These are phyloP conservation scores for Balakata baccata DNA, from an alignment of 345 rosid genomes.

Conservation along the genomic window DNA sequence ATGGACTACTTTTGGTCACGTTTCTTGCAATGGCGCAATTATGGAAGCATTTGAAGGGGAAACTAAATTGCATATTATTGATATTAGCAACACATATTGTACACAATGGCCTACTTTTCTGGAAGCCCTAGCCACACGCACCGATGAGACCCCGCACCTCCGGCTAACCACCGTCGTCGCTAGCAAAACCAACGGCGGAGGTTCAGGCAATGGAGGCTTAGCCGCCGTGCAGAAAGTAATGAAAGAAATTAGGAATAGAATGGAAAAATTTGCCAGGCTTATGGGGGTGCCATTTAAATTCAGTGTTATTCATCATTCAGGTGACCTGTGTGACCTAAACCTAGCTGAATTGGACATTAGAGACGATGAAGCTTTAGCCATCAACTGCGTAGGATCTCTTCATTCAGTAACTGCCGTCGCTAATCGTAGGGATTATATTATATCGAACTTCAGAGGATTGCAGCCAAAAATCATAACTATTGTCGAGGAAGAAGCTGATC, in stretches of 20 bases:
- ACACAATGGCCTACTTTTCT: constrained; percentile 98
- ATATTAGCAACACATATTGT: constrained; percentile 85
- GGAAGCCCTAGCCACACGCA: constrained; percentile 90
- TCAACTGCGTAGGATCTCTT: constrained; percentile 66
- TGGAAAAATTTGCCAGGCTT: constrained; percentile 93
- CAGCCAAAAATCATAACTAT: constrained; percentile 74
- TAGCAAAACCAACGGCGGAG: constrained; percentile 27
- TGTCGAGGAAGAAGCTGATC: constrained; percentile 93
- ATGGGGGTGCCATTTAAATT: constrained; percentile 98
- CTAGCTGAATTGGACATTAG: constrained; percentile 45
- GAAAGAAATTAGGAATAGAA: constrained; percentile 85
- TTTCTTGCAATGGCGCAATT: constrained; percentile 84
- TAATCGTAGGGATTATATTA: constrained; percentile 57
- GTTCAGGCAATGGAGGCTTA: constrained; percentile 26
- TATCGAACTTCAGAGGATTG: constrained; percentile 55
- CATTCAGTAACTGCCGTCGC: constrained; percentile 50
- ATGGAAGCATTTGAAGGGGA: constrained; percentile 92
- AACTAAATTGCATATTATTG: constrained; percentile 69
- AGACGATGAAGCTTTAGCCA: constrained; percentile 73
- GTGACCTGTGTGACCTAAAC: constrained; percentile 67
- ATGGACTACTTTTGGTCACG: constrained; percentile 98
- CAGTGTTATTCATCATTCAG: constrained; percentile 66
- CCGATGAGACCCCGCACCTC: constrained; percentile 84
- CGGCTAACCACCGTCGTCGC: constrained; percentile 66
- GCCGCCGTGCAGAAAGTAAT: constrained; percentile 57